Conservation (phyloP, 306 rosid species). For the Ormosia semicastrata region DNA sequence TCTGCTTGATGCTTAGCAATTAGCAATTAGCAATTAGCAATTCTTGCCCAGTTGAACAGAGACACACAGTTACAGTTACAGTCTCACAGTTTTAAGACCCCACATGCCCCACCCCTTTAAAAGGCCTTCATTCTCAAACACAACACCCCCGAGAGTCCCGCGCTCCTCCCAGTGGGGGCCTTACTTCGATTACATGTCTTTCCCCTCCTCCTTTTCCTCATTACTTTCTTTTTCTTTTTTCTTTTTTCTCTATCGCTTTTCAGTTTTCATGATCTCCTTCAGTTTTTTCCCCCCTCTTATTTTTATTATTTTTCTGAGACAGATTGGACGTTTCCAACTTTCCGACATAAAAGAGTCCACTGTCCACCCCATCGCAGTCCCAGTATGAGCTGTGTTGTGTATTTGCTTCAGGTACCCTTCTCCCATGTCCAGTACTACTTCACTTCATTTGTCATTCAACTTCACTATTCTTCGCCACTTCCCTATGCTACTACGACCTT, state of each 20-base stretch:
- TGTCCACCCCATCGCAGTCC: background rate
- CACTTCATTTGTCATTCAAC: conserved; percentile 33
- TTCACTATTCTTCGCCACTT: conserved; percentile 33
- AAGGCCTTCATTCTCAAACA: background rate
- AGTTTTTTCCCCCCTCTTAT: background rate
- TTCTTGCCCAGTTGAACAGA: background rate
- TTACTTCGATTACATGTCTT: background rate
- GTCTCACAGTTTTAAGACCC: background rate
- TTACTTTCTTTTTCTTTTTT: too few species aligned
- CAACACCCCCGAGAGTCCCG: conserved; percentile 57
- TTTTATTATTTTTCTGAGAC: background rate
- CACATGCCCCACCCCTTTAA: background rate
- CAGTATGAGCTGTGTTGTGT: background rate
- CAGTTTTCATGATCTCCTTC: background rate
- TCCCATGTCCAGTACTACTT: conserved; percentile 12
- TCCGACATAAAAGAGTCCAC: background rate
- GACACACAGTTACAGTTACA: background rate
- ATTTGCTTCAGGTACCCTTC: conserved; percentile 1
- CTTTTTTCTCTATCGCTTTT: background rate
- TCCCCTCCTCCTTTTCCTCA: too few species aligned
- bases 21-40: too few species aligned
- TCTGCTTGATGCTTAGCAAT: background rate
- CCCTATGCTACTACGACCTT: conserved; percentile 28
- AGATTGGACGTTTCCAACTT: conserved; percentile 56
- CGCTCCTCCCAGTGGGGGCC: conserved; percentile 43